These are phyloP conservation scores for Penicillium sp. DNA, from an alignment of 2,329 filamentous ascomycete genomes.

Conservation along the genomic window DNA sequence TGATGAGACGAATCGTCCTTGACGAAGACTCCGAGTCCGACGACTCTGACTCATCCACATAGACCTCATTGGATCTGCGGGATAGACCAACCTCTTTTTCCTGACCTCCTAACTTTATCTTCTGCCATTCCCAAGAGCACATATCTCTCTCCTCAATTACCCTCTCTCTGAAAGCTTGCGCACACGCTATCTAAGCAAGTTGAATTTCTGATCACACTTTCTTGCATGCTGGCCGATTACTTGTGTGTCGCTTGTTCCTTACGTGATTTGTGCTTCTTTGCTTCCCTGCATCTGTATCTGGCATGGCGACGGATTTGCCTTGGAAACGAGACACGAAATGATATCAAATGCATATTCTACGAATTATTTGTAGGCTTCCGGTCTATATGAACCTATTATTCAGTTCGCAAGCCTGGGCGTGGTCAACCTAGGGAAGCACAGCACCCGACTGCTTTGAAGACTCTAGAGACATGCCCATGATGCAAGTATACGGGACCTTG, in stretches of 20 bases:
- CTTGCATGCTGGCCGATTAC: background rate
- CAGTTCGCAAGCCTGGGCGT: too few species aligned
- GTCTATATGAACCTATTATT: slow-evolving; percentile 1
- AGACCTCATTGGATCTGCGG: slow-evolving; percentile 1
- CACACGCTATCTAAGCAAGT: slow-evolving; percentile 8
- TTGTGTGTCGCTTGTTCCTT: background rate
- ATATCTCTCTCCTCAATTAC: background rate
- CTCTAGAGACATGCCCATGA: too few species aligned
- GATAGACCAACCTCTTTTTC: background rate
- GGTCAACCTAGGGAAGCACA: too few species aligned
- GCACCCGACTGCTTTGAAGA: too few species aligned
- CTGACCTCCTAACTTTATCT: background rate
- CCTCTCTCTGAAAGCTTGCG: background rate
- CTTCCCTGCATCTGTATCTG: slow-evolving; percentile 17
- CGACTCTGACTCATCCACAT: slow-evolving; percentile 33
- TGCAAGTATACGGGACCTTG: background rate
- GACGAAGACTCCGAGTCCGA: slow-evolving; percentile 61
- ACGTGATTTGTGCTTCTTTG: background rate
- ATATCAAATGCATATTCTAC: slow-evolving; percentile 4
- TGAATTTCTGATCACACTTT: slow-evolving; percentile 15
- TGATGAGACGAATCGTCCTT: slow-evolving; percentile 81
- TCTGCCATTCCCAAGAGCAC: background rate
- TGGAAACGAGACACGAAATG: slow-evolving; percentile 24
- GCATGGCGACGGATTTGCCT: slow-evolving; percentile 15
- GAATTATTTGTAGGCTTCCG: background rate